These are phyloP conservation scores for Lunasporangiospora selenospora DNA, from an alignment of 192 early-diverging fungal species.

Conservation along the genomic window DNA sequence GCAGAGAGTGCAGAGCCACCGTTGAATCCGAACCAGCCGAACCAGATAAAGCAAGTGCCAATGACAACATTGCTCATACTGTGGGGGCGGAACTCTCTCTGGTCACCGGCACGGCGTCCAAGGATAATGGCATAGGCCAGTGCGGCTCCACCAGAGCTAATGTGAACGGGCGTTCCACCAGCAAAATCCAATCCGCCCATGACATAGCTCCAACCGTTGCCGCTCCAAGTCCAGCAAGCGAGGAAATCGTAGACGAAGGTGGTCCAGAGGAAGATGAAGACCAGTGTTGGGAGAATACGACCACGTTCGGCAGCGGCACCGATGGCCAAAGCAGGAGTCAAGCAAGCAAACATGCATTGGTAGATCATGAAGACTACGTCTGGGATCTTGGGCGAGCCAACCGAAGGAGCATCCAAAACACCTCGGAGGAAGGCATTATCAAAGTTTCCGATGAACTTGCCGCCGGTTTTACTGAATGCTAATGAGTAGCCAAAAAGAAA, in stretches of 20 bases:
- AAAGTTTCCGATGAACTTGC: conserved; percentile 69
- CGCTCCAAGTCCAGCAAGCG: conserved; percentile 77
- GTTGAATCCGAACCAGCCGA: conserved; percentile 87
- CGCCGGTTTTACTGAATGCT: conserved; percentile 63
- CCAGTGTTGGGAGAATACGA: conserved; percentile 57
- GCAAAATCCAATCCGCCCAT: conserved; percentile 78
- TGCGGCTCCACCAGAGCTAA: conserved; percentile 70
- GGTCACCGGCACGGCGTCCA: conserved; percentile 65
- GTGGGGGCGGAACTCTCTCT: conserved; percentile 65
- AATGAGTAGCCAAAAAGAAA: conserved; percentile 70
- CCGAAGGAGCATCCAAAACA: conserved; percentile 52
- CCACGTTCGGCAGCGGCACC: conserved; percentile 67
- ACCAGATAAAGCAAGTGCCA: conserved; percentile 75
- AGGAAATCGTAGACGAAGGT: conserved; percentile 70
- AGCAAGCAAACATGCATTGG: conserved; percentile 71
- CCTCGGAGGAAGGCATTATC: conserved; percentile 59
- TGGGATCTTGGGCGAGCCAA: conserved; percentile 62
- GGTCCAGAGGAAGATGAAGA: conserved; percentile 69
- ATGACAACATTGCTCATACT: conserved; percentile 72
- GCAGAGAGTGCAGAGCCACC: conserved; percentile 66
- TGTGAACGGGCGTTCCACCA: conserved; percentile 76
- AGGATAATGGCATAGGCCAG: conserved; percentile 72
- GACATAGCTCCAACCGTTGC: conserved; percentile 69
- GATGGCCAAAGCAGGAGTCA: conserved; percentile 64
- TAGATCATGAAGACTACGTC: conserved; percentile 57